phyloP scores from a whole-genome alignment of 2,329 filamentous ascomycete species.

The Xylaria sp. region DNA sequence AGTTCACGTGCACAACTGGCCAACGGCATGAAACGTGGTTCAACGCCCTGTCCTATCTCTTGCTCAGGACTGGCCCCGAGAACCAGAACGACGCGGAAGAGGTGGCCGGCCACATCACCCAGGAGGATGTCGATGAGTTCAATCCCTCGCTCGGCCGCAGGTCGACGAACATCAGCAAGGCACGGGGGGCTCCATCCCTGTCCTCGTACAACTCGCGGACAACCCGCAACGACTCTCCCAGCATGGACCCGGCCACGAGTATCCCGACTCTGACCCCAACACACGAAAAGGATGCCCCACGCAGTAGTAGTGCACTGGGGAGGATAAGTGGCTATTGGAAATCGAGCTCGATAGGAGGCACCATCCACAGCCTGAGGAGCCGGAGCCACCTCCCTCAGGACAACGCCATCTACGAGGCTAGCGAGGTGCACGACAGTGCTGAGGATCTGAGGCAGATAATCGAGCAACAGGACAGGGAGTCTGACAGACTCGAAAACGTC shows the following conservation, averaged over 20 bases:
- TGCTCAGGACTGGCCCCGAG: conserved; percentile 73
- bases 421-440: conserved; percentile 72
- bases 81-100: conserved; percentile 65
- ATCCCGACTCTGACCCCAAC: conserved; percentile 61
- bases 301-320: conserved; percentile 56
- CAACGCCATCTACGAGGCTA: conserved; percentile 60
- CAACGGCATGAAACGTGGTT: conserved; percentile 98
- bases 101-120: conserved; percentile 58
- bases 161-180: conserved; percentile 49
- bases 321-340: conserved; percentile 65
- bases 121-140: conserved; percentile 75
- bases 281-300: conserved; percentile 41
- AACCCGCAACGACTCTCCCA: conserved; percentile 67
- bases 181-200: conserved; percentile 64
- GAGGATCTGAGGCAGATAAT: conserved; percentile 82
- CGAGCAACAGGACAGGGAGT: conserved; percentile 74
- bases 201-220: conserved; percentile 80
- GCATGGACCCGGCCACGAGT: conserved; percentile 50
- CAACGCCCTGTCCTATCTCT: conserved; percentile 91
- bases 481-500: conserved; percentile 88
- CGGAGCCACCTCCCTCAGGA: conserved; percentile 51
- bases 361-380: conserved; percentile 57
- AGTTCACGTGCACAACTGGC: conserved; percentile 92
- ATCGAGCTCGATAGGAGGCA: conserved; percentile 49
- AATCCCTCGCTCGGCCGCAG: conserved; percentile 63